Base-by-base conservation (phyloP, 768 basidiomycete species). In the Termitomyces heimii region DNA sequence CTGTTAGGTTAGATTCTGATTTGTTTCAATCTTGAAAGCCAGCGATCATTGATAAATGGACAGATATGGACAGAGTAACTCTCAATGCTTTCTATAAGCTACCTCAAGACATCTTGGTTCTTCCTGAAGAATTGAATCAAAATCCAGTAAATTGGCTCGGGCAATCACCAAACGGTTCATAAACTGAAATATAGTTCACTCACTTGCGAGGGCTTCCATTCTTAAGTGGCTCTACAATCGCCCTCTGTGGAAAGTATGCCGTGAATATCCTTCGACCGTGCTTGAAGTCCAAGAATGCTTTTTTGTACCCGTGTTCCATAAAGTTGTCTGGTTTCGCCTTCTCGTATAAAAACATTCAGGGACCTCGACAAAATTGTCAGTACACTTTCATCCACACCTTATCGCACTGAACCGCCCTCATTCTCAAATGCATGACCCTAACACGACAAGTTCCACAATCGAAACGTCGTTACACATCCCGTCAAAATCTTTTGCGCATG, bases 401-500 rank as follows among this genome's bases (percentile, higher is more conserved):
- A 18, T 40, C 28, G 46, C 26, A 31, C 31, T 48, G 22, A 50
- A 43, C 10, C 29, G 35, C 12, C 18, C 55, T 43, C 49, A 28
- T 16, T 32, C 16, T 18, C 22, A 22, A 9, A 57, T 57, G 56
- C 4, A n/a, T 31, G 20, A 24, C 6, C 34, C 24, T 14, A 14
- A 45, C 20, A 26, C 26, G 40, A 22, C 26, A 20, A 4, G 35
- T 22, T 7, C 50, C 20, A 2, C 51, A 16, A 13, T 39, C 5
- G 26, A 46, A 39, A 31, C 50, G n/a, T 46, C 44, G 14, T 45
- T 35, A 2, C 51, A 52, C 4, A 53, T n/a, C 6, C 56, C 56
- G 2, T 57, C 56, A 43, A 53, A 24, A 46, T 51, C 56, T 29
- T 57, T 46, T 37, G 56, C 50, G 26, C 51, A 53, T 34, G 56